Evolutionary conservation across 78 protist genomes (phyloP).

Genomic region (Anaeramoeba ignava): DNA sequence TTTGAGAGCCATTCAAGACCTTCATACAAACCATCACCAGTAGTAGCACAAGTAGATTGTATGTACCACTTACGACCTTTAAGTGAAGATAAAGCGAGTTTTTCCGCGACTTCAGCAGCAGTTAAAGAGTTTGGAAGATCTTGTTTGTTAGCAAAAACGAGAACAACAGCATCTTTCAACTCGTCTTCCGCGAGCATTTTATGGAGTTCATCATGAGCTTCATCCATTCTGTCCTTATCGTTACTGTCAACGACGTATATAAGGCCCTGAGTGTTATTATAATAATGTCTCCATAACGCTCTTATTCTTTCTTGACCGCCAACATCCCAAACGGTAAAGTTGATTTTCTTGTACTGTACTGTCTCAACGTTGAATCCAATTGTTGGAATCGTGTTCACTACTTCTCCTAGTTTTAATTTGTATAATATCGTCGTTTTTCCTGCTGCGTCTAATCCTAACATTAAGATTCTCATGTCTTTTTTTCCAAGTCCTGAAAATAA

Average conservation of each 20-base stretch:
- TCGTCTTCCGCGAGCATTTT: constrained; percentile 70
- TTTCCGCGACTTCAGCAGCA: background rate
- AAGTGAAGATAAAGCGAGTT: constrained; percentile 25
- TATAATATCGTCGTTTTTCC: no score
- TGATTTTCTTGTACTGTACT: constrained; percentile 56
- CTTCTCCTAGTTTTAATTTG: no score
- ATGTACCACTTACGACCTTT: constrained; percentile 65
- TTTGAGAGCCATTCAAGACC: constrained; percentile 66
- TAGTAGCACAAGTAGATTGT: constrained; percentile 43
- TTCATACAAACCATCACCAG: constrained; percentile 63
- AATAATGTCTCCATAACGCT: constrained; percentile 56
- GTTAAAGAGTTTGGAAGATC: constrained; percentile 12
- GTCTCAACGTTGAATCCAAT: constrained; percentile 64
- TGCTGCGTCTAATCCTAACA: no score
- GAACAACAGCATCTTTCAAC: constrained; percentile 57
- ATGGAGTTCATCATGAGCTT: constrained; percentile 25
- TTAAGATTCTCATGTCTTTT: no score
- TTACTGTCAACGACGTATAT: constrained; percentile 84
- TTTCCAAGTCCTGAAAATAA: no score
- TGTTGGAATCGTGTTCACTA: no score
- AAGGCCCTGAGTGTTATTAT: constrained; percentile 72
- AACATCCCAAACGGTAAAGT: constrained; percentile 59
- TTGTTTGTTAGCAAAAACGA: constrained; percentile 86
- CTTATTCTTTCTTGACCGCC: background rate
- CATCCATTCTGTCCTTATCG: background rate